Conservation (phyloP, 257 asterid species). For the Penstemon davidsonii region DNA sequence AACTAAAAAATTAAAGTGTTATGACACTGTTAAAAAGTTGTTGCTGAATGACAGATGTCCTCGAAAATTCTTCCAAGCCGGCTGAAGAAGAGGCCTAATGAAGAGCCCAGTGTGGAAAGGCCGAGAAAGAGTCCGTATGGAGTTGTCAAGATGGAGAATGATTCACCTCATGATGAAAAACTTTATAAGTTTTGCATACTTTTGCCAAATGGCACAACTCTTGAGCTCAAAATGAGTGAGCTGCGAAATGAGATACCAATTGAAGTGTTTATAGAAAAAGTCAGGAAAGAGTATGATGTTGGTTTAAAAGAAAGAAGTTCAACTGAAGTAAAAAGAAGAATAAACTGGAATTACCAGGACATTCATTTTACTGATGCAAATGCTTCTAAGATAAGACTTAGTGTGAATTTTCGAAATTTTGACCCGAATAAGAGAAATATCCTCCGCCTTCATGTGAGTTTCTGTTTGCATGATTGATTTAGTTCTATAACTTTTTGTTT, state of each 20-base stretch:
- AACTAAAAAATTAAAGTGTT: not conserved
- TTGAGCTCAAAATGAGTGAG: slow-evolving; percentile 41
- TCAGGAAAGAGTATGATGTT: slow-evolving; percentile 33
- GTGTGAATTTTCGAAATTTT: slow-evolving; percentile 35
- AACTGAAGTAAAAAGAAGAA: slow-evolving; percentile 21
- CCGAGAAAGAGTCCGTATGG: slow-evolving; percentile 32
- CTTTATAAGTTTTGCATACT: slow-evolving; percentile 47
- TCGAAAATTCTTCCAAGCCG: slow-evolving; percentile 27
- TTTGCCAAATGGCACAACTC: slow-evolving; percentile 50
- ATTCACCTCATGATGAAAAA: not conserved
- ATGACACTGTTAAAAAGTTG: slow-evolving; percentile 8
- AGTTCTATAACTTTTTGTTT: not conserved
- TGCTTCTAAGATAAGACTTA: slow-evolving; percentile 28
- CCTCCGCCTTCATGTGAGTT: slow-evolving; percentile 50
- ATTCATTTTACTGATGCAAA: slow-evolving; percentile 49
- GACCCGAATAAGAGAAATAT: slow-evolving; percentile 38
- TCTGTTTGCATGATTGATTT: not conserved
- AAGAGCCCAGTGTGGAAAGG: slow-evolving; percentile 24
- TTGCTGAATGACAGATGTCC: slow-evolving; percentile 37
- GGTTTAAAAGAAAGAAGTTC: slow-evolving; percentile 23
- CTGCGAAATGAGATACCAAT: slow-evolving; percentile 31
- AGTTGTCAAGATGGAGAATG: slow-evolving; percentile 15
- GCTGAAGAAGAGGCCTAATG: slow-evolving; percentile 43
- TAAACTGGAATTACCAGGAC: slow-evolving; percentile 47
- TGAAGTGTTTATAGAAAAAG: slow-evolving; percentile 30